A percentile compares a stretch with the other conserved stretches of the same genome.
Evolutionary conservation across 371 early-diverging fungal species (phyloP).

Genomic region (Saksenaea vasiformis): DNA sequence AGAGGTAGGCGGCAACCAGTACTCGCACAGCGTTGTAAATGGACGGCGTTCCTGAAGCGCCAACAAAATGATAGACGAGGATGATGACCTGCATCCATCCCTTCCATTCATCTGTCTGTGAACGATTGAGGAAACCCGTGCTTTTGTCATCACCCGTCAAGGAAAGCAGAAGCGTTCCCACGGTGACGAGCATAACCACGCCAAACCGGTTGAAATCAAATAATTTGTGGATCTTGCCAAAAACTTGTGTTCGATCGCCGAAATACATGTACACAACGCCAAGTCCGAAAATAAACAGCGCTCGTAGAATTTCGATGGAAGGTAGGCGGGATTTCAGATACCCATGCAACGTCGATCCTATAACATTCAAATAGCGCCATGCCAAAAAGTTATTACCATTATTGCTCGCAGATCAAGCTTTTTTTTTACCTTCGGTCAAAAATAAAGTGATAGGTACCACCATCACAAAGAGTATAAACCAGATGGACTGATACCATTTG

Average conservation of each 20-base stretch:
- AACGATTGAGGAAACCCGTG: slow-evolving; percentile 62
- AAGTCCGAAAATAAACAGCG: slow-evolving; percentile 45
- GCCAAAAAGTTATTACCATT: not conserved
- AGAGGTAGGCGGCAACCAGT: slow-evolving; percentile 76
- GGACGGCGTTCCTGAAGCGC: slow-evolving; percentile 59
- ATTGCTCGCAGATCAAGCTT: not conserved
- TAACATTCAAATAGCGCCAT: not conserved
- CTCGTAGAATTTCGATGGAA: slow-evolving; percentile 19
- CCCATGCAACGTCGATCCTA: not conserved
- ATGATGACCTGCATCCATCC: slow-evolving; percentile 87
- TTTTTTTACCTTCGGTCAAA: slow-evolving; percentile 13
- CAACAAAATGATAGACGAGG: slow-evolving; percentile 71
- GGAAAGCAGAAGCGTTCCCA: slow-evolving; percentile 49
- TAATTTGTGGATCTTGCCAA: slow-evolving; percentile 68
- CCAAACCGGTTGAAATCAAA: slow-evolving; percentile 49
- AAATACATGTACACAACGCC: slow-evolving; percentile 61
- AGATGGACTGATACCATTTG: slow-evolving; percentile 44
- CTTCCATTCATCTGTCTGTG: slow-evolving; percentile 86
- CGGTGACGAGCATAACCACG: slow-evolving; percentile 33
- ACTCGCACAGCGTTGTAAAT: slow-evolving; percentile 75
- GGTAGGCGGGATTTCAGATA: not conserved
- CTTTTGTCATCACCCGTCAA: slow-evolving; percentile 42
- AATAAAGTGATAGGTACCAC: slow-evolving; percentile 52
- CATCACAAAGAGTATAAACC: slow-evolving; percentile 48
- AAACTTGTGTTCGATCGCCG: slow-evolving; percentile 67